A percentile compares a stretch with the other conserved stretches of the same genome.
Conservation (phyloP, 805 yeast genomes). For the Candida suzukii region DNA sequence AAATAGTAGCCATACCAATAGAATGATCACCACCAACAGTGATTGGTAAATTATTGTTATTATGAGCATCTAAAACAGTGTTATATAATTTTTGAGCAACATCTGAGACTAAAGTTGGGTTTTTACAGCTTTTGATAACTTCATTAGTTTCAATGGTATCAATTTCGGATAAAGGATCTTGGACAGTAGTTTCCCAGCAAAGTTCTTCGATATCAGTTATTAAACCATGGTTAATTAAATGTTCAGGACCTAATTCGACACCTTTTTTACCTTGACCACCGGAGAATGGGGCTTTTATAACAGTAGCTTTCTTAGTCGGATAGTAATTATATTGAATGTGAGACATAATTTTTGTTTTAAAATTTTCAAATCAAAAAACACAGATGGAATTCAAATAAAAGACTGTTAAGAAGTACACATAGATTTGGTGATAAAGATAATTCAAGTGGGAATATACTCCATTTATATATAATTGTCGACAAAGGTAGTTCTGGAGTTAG, state of each 20-base stretch:
- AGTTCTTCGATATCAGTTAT: slow-evolving; percentile 51
- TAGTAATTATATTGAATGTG: slow-evolving; percentile 44
- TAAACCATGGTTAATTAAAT: slow-evolving; percentile 67
- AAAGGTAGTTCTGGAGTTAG: too few species aligned
- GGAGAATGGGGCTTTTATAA: slow-evolving; percentile 85
- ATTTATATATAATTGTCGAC: too few species aligned
- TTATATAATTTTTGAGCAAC: slow-evolving; percentile 60
- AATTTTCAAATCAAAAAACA: not conserved
- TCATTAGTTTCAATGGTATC: slow-evolving; percentile 43
- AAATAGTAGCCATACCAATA: slow-evolving; percentile 87
- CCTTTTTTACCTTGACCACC: slow-evolving; percentile 96
- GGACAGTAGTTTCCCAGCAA: slow-evolving; percentile 61
- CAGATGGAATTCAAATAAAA: too few species aligned
- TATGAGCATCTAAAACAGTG: slow-evolving; percentile 46
- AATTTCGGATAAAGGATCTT: slow-evolving; percentile 45
- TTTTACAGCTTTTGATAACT: slow-evolving; percentile 50
- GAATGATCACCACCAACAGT: slow-evolving; percentile 97
- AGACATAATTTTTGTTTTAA: not conserved
- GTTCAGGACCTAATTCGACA: slow-evolving; percentile 90
- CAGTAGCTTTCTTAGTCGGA: slow-evolving; percentile 48
- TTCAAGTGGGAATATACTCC: too few species aligned
- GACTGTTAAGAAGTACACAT: too few species aligned
- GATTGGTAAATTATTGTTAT: slow-evolving; percentile 52
- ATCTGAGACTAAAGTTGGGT: slow-evolving; percentile 70
- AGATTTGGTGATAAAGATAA: too few species aligned